Conservation (phyloP, 2,329 filamentous ascomycete species). For the Colletotrichum simmondsii region DNA sequence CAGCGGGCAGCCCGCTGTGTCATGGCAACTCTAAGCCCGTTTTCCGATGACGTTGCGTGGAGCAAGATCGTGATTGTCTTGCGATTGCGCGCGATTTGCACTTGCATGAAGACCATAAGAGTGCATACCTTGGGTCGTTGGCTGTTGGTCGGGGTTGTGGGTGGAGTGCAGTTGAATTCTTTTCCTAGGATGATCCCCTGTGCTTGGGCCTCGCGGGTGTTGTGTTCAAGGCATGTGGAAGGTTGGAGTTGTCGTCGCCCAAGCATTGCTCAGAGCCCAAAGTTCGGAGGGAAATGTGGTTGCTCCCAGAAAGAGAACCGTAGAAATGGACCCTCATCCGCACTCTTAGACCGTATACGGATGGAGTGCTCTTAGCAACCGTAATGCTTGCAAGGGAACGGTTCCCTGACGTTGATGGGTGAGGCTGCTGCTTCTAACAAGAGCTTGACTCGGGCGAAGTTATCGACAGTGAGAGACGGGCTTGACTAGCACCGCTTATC, state of each 20-base stretch:
- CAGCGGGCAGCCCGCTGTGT: slow-evolving; percentile 10
- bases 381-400: background rate
- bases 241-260: slow-evolving; percentile 12
- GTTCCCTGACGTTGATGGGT: slow-evolving; percentile 2
- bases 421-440: slow-evolving; percentile 10
- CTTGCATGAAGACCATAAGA: slow-evolving; percentile 2
- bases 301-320: slow-evolving; percentile 3
- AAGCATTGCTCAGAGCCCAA: slow-evolving; percentile 13
- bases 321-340: slow-evolving; percentile 27
- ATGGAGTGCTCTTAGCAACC: background rate
- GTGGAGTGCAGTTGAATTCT: slow-evolving; percentile 18
- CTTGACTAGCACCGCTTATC: background rate
- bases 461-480: slow-evolving; percentile 1
- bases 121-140: background rate
- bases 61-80: slow-evolving; percentile 7
- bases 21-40: slow-evolving; percentile 5
- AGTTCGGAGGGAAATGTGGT: slow-evolving; percentile 19
- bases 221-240: slow-evolving; percentile 6
- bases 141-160: background rate
- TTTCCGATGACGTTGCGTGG: slow-evolving; percentile 20
- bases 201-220: slow-evolving; percentile 17
- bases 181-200: slow-evolving; percentile 17
- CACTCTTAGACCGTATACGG: slow-evolving; percentile 18
- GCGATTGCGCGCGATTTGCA: slow-evolving; percentile 17
- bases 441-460: slow-evolving; percentile 28